Evolutionary conservation across 768 basidiomycete species (phyloP), one percentile per base, ranked within the genome.

Genomic region (Pulveroboletus sp.): DNA sequence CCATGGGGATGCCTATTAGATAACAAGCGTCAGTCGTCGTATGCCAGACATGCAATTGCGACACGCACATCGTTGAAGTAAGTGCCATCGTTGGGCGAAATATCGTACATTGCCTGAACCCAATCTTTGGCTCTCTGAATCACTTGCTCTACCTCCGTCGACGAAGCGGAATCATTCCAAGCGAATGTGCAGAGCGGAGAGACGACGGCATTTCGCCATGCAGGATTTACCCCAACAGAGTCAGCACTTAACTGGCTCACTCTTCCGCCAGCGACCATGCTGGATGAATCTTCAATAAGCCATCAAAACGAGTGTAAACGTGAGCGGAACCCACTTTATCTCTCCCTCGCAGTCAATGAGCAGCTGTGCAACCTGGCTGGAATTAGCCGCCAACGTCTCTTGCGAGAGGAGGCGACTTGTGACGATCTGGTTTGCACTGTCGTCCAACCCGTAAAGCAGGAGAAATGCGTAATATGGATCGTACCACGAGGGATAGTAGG

Each of bases 41-140:
- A 6, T 41, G 10, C 27, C 6, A 12, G 27, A 12, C 27, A 29
- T 29, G 27, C 6, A 29, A 12, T 6, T 6, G 20, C 27, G 26
- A 27, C 20, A 12, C 14, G 3, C 13, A 42, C 77, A 71, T 81
- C 78, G 53, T 79, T 77, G 38, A 76, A 67, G 56, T 80, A 78
- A 4, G 27, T 12, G 12, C 27, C 27, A 29, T 29, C 27, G 27
- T 29, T 12, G 27, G 27, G 27, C 27, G 27, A 6, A 6, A 29
- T 12, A 29, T 29, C 12, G 12, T 58, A 51, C 35, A 63, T 45
- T 4, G 5, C 24, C 26, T 50, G 31, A 17, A 62, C 57, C 49
- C 27, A 42, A 9, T 20, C 37, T 4, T 41, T 38, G 1, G 61
- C 11, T 7, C 61, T 57, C 3, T 50, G 16, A 22, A 56, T 43